Base-by-base conservation (phyloP, 495 filamentous ascomycete genomes). In the Hypoxylon rickii region DNA sequence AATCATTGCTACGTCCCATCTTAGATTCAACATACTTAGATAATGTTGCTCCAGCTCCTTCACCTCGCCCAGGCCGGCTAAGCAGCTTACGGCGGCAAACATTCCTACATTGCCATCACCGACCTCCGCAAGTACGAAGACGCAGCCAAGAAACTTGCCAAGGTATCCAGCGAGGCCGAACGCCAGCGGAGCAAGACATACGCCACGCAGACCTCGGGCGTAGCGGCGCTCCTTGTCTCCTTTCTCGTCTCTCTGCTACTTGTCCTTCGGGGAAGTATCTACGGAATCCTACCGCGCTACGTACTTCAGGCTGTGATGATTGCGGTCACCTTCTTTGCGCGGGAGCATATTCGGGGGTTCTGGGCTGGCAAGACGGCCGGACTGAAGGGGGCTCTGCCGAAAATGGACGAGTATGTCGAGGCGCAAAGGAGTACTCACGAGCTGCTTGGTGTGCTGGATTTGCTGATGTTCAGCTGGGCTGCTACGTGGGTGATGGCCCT, bases 121-220 rank as follows among this genome's bases (percentile, higher is more conserved):
- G 71, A 73, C 26, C 65, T 79, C 0, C 70, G 45, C 3, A 62
- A 68, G 22, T 79, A 79, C 61, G 74, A 79, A 52, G 51, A 69
- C 18, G 62, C 66, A 17, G 60, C 58, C 21, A 65, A 78, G 45
- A 74, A 70, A 36, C 70, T 74, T 1, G 77, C 77, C 2, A 58
- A 74, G 31, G 63, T 71, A 52, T 74, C 73, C 3, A 64, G 65
- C 22, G 70, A 56, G 12, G 76, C 65, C 3, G 71, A 64, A 15
- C 42, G 69, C 10, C 69, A 76, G 20, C 61, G 78, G 15, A 46
- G 64, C 31, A 73, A 71, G 59, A 79, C 77, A 11, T 59, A 73
- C 41, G 70, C 63, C 1, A 79, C 76, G 0, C 74, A 76, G 42
- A 65, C 57, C 0, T 63, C 67, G 32, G 72, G 66, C 7, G 72